A percentile compares a stretch with the other conserved stretches of the same genome.
These are phyloP conservation scores for Neopestalotiopsis sp. DNA, from an alignment of 2,329 filamentous ascomycete genomes.

Conservation along the genomic window DNA sequence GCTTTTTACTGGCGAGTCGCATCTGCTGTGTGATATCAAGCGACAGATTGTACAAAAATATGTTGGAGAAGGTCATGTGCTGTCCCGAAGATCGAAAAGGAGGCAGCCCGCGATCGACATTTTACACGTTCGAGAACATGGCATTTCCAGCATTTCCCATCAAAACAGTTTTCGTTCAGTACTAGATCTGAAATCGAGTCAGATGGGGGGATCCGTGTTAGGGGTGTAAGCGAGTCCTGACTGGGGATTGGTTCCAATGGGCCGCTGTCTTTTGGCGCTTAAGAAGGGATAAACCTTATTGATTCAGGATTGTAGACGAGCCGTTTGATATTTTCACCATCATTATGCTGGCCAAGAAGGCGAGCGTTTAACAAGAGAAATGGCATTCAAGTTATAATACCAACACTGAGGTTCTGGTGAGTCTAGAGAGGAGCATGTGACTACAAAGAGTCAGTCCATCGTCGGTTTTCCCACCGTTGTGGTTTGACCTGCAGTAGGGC, in stretches of 20 bases:
- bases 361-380: not conserved
- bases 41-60: not conserved
- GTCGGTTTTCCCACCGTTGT: not conserved
- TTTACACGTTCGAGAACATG: not conserved
- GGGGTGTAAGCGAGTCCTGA: not conserved
- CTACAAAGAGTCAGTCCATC: not conserved
- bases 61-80: not conserved
- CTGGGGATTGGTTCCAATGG: not conserved
- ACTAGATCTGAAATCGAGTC: constrained; percentile 2
- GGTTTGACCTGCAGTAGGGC: not conserved
- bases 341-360: no score
- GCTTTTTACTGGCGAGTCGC: constrained; percentile 4
- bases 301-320: not conserved
- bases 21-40: not conserved
- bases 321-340: not conserved
- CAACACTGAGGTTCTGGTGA: not conserved
- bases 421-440: not conserved
- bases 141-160: not conserved
- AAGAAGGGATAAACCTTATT: constrained; percentile 1
- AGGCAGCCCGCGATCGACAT: constrained; percentile 7
- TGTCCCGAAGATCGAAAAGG: not conserved
- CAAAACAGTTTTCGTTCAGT: not conserved
- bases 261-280: not conserved
- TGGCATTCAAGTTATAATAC: not conserved
- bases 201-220: not conserved